Evolutionary conservation across 2,329 filamentous ascomycete genomes (phyloP), one percentile per base, ranked within the genome.

Genomic region (Colletotrichum gloeosporioides): DNA sequence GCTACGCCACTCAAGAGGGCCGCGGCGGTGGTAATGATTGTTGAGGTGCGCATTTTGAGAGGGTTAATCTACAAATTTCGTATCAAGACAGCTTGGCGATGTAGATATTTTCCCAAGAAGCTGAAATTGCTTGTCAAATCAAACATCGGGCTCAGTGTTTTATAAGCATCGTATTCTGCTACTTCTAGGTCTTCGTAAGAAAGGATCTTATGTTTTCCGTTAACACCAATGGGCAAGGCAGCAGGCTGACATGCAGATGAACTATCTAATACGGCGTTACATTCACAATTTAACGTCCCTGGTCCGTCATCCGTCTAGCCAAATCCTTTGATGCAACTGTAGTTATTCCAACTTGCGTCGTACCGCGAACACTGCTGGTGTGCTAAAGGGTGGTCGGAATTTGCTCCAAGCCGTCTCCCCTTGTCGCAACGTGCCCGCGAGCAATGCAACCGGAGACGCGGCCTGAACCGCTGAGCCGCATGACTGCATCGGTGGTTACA

Each of bases 101-200:
- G 29, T 31, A 31, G 8, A 31, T 31, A 9, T 31, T 31, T 10
- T 9, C 1, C 4, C 0, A 44, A n/a, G 8, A 44, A 1, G 12
- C n/a, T n/a, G 2, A 22, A 8, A 7, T 8, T 1, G 2, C 2
- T 53, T 3, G 2, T 53, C n/a, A 0, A 13, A 4, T 53, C n/a
- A 1, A 22, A 4, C 2, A 53, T 25, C 4, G 44, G n/a, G 44
- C 1, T 8, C 6, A 3, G 0, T 22, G 44, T 53, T 22, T 53
- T 22, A 4, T 53, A 53, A 22, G 0, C 13, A 53, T n/a, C 10
- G n/a, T n/a, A 2, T 10, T 8, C 2, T 53, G n/a, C 44, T n/a
- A 22, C 6, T 22, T 53, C n/a, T 3, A 53, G 44, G 44, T 7
- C 44, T 53, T 53, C 44, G n/a, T 53, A 53, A 53, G 44, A 53